Percentiles rank a stretch among this genome's conserved stretches.
These are phyloP conservation scores for Phytopythium montanum DNA, from an alignment of 352 stramenopile genomes.

Conservation along the genomic window DNA sequence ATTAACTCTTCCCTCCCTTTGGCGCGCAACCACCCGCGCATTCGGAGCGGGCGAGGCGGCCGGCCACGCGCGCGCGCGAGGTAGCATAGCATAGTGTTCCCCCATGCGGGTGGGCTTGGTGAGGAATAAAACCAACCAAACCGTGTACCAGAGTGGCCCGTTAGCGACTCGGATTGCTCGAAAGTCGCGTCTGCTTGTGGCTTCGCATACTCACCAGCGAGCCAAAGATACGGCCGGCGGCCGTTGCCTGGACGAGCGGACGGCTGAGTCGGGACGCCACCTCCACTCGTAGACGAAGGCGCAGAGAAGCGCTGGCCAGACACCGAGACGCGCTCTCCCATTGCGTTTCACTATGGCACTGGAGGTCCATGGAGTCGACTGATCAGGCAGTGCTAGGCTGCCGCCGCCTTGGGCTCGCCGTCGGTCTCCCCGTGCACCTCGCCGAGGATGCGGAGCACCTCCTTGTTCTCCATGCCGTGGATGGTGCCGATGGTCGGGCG, in stretches of 20 bases:
- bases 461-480: conserved; percentile 55
- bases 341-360: neutral
- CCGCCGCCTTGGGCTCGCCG: neutral
- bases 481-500: conserved; percentile 47
- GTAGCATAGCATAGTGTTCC: neutral
- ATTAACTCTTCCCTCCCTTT: neutral
- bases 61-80: no score
- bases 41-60: neutral
- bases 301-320: neutral
- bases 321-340: neutral
- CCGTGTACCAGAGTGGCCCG: neutral
- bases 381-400: no score
- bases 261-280: neutral
- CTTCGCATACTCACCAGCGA: neutral
- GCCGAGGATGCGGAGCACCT: conserved; percentile 38
- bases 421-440: neutral
- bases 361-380: no score
- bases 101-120: neutral
- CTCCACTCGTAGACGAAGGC: neutral
- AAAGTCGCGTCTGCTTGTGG: neutral
- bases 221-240: neutral
- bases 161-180: neutral
- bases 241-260: neutral
- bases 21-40: neutral
- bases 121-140: conserved; percentile 1